Conservation (phyloP, 2,329 filamentous ascomycete genomes). For the Hortaea werneckii region DNA sequence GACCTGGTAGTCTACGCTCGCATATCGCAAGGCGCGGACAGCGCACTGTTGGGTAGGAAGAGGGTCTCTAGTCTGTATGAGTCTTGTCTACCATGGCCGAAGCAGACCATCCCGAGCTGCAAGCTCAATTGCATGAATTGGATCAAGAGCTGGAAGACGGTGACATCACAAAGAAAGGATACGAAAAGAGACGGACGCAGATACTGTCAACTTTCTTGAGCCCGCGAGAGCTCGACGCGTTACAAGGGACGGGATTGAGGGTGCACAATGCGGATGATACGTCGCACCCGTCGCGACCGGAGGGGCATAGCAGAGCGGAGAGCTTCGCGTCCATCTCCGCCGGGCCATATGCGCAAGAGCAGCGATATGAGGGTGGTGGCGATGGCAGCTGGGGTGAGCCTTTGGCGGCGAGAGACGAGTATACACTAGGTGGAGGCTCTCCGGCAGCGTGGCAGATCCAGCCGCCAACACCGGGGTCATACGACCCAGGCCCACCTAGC, state of each 20-base stretch:
- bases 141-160: constrained; percentile 92
- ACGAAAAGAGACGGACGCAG: constrained; percentile 81
- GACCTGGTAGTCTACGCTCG: no score
- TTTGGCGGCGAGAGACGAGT: constrained; percentile 1
- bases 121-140: constrained; percentile 69
- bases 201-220: constrained; percentile 66
- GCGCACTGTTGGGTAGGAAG: no score
- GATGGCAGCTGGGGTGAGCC: neutral
- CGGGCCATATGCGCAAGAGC: constrained; percentile 4
- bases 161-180: constrained; percentile 97
- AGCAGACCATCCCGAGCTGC: constrained; percentile 49
- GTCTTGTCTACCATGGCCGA: neutral
- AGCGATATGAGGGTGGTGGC: neutral
- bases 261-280: constrained; percentile 4
- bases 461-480: constrained; percentile 14
- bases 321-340: constrained; percentile 5
- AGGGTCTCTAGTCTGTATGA: no score
- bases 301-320: neutral
- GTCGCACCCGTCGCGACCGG: neutral
- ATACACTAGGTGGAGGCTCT: neutral
- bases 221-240: constrained; percentile 13
- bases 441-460: constrained; percentile 2
- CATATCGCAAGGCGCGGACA: no score
- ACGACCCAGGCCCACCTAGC: constrained; percentile 29
- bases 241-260: constrained; percentile 8